Conservation (phyloP, 2,329 filamentous ascomycete species). For the Pseudogymnoascus sp. region DNA sequence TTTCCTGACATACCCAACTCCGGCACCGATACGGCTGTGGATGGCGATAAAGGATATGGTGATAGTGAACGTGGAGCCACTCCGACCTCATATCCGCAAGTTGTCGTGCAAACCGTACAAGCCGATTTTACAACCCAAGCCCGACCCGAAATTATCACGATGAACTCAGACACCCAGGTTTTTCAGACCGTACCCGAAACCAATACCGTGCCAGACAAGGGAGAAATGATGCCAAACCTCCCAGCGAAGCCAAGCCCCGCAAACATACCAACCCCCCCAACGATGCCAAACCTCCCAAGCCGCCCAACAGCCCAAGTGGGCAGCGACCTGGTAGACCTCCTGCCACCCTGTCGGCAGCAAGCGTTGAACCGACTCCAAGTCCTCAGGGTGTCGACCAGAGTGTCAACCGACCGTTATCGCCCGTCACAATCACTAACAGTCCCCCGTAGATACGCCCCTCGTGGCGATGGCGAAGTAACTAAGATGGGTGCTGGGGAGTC, state of each 20-base stretch:
- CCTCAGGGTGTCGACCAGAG: neutral
- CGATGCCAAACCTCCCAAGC: neutral
- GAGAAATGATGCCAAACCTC: neutral
- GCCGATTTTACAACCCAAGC: neutral
- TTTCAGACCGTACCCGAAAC: neutral
- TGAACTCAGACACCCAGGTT: neutral
- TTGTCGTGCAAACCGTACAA: neutral
- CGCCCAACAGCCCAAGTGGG: neutral
- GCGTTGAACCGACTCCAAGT: neutral
- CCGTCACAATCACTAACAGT: neutral
- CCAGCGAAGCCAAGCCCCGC: neutral
- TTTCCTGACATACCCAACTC: neutral
- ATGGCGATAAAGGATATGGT: neutral
- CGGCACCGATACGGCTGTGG: neutral
- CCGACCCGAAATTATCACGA: neutral
- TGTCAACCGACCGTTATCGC: neutral
- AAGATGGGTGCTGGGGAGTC: slow-evolving; percentile 28
- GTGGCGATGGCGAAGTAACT: slow-evolving; percentile 28
- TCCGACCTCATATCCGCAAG: neutral
- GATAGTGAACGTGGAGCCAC: neutral
- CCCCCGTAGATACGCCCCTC: slow-evolving; percentile 16
- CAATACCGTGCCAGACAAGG: neutral
- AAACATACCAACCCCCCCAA: neutral
- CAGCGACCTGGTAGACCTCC: neutral
- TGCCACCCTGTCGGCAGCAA: neutral